Percentiles rank a stretch among this genome's conserved stretches.
Conservation (phyloP, 495 filamentous ascomycete species). For the Penicillium samsonianum region DNA sequence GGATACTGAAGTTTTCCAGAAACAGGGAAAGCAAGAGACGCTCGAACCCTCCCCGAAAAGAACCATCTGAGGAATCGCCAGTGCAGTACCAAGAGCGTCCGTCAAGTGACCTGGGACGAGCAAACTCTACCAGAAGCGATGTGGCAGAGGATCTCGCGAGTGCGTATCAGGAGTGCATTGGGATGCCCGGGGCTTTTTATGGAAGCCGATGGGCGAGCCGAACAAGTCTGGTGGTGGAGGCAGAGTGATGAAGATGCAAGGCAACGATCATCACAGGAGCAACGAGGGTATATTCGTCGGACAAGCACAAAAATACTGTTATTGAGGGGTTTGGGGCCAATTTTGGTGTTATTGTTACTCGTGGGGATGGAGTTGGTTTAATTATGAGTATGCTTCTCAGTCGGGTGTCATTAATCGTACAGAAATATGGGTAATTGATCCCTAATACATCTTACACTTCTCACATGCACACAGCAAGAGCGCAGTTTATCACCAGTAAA, state of each 20-base stretch:
- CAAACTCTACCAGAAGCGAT: constrained; percentile 20
- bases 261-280: not conserved
- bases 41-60: constrained; percentile 13
- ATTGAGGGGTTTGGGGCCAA: constrained; percentile 1
- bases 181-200: constrained; percentile 32
- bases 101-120: constrained; percentile 13
- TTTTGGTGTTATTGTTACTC: constrained; percentile 19
- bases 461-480: not conserved
- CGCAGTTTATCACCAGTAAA: constrained; percentile 7
- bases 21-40: constrained; percentile 16
- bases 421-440: constrained; percentile 29
- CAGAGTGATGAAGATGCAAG: not conserved
- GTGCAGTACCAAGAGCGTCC: constrained; percentile 17
- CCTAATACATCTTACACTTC: constrained; percentile 19
- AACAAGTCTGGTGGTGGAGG: constrained; percentile 21
- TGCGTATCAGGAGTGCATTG: constrained; percentile 32
- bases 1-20: constrained; percentile 20
- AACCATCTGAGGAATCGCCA: constrained; percentile 17
- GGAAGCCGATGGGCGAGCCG: constrained; percentile 33
- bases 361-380: constrained; percentile 2
- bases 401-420: constrained; percentile 43
- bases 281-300: not conserved
- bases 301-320: constrained; percentile 3
- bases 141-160: constrained; percentile 24
- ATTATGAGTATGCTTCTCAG: constrained; percentile 22